Evolutionary conservation across 768 basidiomycete species (phyloP), one percentile per base, ranked within the genome.

Genomic region (Crassisporium funariophilum): DNA sequence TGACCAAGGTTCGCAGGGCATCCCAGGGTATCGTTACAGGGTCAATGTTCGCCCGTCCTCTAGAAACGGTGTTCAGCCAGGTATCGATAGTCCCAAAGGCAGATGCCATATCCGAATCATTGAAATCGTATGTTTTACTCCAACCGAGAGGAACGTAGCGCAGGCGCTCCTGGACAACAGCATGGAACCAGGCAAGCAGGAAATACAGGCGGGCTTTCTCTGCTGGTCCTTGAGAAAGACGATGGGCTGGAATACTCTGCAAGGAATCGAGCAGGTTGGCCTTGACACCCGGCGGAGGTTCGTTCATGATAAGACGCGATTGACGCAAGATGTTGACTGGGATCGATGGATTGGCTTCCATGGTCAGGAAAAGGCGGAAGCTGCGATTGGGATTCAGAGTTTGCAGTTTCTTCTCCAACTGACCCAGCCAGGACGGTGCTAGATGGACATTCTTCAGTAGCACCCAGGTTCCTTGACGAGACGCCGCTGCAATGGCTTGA

Each of bases 121-220:
- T 99, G 82, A 98, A 98, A 65, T 98, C 97, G 69, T 98, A 98
- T 0, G 78, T 77, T 70, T 97, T 92, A 64, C 88, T 95, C 94
- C 95, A 99, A 0, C 97, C 95, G 12, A 99, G 73, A 5, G 97
- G 97, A 7, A 86, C 90, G 65, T 98, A 99, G 33, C 95, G 90
- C 10, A 98, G 75, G 51, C 97, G 91, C 67, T 98, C 97, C 69
- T 97, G 95, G 1, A 98, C 86, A 15, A 98, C 83, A 10, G 97
- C 95, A 60, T 99, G 97, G 87, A 98, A 97, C 95, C 95, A 99
- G 1, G 97, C 91, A 22, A 98, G 80, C 24, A 98, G 75, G 86
- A 98, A 98, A 70, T 95, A 95, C 37, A 98, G 67, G 4, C 97
- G 83, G 31, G 86, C 77, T 65, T 97, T 97, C 70, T 99, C 97